A percentile compares a stretch with the other conserved stretches of the same genome.
phyloP scores from a whole-genome alignment of 305 asterid species.

The Ilex paraguariensis region DNA sequence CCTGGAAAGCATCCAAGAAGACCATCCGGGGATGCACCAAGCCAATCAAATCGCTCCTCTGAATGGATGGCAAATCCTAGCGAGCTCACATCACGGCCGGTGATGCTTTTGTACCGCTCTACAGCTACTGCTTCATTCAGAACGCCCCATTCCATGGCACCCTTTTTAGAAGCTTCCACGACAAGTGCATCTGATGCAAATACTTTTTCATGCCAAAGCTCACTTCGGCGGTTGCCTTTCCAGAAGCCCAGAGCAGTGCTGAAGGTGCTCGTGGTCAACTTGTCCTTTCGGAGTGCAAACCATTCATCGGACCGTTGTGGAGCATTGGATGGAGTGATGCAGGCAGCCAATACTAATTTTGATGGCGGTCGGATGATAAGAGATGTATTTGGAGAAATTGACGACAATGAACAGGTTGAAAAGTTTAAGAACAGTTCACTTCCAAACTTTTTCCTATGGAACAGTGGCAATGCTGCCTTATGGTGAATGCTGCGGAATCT shows the following conservation, averaged over 20 bases:
- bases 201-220: slow-evolving; percentile 88
- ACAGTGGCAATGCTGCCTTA: slow-evolving; percentile 44
- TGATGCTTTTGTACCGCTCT: slow-evolving; percentile 79
- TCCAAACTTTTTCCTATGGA: slow-evolving; percentile 34
- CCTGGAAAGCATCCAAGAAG: slow-evolving; percentile 51
- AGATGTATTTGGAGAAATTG: slow-evolving; percentile 25
- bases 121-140: slow-evolving; percentile 73
- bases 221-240: slow-evolving; percentile 83
- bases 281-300: slow-evolving; percentile 94
- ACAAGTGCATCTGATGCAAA: slow-evolving; percentile 29
- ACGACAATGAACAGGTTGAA: slow-evolving; percentile 54
- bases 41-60: slow-evolving; percentile 60
- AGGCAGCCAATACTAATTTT: slow-evolving; percentile 36
- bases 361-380: slow-evolving; percentile 26
- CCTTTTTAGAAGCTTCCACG: slow-evolving; percentile 25
- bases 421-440: slow-evolving; percentile 37
- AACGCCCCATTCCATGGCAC: slow-evolving; percentile 92
- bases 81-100: slow-evolving; percentile 70
- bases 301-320: slow-evolving; percentile 94
- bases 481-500: slow-evolving; percentile 46
- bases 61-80: slow-evolving; percentile 70
- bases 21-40: slow-evolving; percentile 96
- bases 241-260: slow-evolving; percentile 90
- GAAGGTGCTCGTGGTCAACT: slow-evolving; percentile 84
- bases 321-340: slow-evolving; percentile 47